Evolutionary conservation across 257 asterid species (phyloP), one percentile per base, ranked within the genome.

Genomic region (Craterostigma plantagineum): DNA sequence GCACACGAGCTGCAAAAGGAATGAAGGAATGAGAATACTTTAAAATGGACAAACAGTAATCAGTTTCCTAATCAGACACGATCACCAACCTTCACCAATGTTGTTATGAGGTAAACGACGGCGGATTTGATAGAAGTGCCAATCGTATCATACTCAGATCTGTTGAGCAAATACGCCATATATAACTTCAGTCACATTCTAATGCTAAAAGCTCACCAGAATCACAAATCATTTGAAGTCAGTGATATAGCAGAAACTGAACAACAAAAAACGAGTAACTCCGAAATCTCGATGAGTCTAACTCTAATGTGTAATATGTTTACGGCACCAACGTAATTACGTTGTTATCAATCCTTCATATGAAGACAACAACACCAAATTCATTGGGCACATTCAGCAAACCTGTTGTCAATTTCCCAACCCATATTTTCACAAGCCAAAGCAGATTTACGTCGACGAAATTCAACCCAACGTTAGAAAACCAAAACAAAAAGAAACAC

Each of bases 141-240:
- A 18, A 90, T 70, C 0, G 99, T 90, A 64, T 83, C 99, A 58
- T 83, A 90, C 74, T 90, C 99, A 9, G 94, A 83, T 70, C 99
- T 90, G 73, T 43, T 40, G 11, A 52, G 30, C 6, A 41, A 41
- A 11, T n/a, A n/a, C n/a, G n/a, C n/a, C 2, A 11, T 11, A 10
- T 11, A 15, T 15, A 8, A 41, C 16, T 38, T 9, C 48, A 60
- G 30, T 45, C 45, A 14, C 35, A 18, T 36, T 35, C 47, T 4
- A 1, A 10, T 15, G 30, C 4, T 23, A 23, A 23, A 10, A 39
- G 4, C 43, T 45, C 9, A 10, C 30, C 44, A 17, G 16, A 49
- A 3, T 46, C 10, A 7, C 13, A 33, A 0, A 0, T 8, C 30
- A 23, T 23, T 23, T 23, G 30, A 23, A 23, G 30, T 23, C 30